Evolutionary conservation across 2,329 filamentous ascomycete genomes (phyloP).

Genomic region (Calonectria honghensis): DNA sequence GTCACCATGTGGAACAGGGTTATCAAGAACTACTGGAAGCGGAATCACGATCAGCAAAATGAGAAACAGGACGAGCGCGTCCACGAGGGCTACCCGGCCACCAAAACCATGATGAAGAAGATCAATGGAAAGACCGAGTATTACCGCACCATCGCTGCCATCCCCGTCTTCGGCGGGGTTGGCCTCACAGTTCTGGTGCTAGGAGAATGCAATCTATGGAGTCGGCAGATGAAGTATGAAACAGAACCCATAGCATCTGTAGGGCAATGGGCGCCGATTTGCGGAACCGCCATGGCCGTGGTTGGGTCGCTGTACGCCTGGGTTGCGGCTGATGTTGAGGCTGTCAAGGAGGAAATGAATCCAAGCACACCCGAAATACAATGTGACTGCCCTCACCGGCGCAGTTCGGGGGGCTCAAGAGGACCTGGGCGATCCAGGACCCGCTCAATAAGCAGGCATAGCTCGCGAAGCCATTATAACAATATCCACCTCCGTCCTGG

Average conservation of each 20-base stretch:
- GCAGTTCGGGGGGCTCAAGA: neutral
- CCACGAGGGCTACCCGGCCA: constrained; percentile 73
- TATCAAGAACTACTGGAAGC: constrained; percentile 76
- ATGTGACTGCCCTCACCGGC: constrained; percentile 45
- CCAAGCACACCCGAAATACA: neutral
- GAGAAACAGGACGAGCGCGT: constrained; percentile 63
- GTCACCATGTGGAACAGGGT: constrained; percentile 80
- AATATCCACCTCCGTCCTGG: neutral
- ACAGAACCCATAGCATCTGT: constrained; percentile 80
- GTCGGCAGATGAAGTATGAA: constrained; percentile 71
- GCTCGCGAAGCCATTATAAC: neutral
- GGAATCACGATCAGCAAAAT: constrained; percentile 48
- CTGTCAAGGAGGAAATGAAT: constrained; percentile 33
- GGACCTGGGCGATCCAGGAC: neutral
- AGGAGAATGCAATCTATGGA: constrained; percentile 80
- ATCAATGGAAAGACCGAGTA: constrained; percentile 73
- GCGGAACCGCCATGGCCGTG: constrained; percentile 74
- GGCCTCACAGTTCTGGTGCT: constrained; percentile 76
- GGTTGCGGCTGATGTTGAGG: constrained; percentile 60
- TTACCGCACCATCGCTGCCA: constrained; percentile 73
- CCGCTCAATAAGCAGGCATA: neutral
- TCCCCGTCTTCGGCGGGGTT: constrained; percentile 75
- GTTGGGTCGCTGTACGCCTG: constrained; percentile 76
- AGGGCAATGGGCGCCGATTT: constrained; percentile 77
- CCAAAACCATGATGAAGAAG: constrained; percentile 69